phyloP scores from a whole-genome alignment of 2,329 filamentous ascomycete genomes.

The Epichloe coenophiala region DNA sequence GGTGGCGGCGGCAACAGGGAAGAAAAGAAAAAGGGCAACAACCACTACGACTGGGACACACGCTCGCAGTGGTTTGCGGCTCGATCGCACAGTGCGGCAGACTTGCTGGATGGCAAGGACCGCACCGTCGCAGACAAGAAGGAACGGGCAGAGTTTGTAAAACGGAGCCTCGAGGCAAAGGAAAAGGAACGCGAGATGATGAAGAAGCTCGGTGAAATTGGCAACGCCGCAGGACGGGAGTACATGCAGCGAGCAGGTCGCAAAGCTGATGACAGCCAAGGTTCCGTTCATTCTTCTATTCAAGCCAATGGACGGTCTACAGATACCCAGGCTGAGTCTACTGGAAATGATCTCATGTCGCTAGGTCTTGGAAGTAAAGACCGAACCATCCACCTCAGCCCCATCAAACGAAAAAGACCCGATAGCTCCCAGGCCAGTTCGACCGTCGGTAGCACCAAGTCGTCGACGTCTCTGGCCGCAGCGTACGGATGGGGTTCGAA shows the following conservation, averaged over 20 bases:
- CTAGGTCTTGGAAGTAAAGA: slow-evolving; percentile 21
- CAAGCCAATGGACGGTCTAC: slow-evolving; percentile 2
- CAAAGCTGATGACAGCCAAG: slow-evolving; percentile 6
- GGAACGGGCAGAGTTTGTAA: slow-evolving; percentile 52
- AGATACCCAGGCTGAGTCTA: slow-evolving; percentile 14
- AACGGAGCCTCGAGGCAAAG: slow-evolving; percentile 48
- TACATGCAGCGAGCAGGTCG: slow-evolving; percentile 44
- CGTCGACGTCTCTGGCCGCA: slow-evolving; percentile 3
- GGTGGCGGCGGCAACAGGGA: slow-evolving; percentile 6
- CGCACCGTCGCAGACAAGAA: slow-evolving; percentile 41
- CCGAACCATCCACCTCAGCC: slow-evolving; percentile 40
- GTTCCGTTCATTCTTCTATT: background rate
- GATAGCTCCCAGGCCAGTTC: slow-evolving; percentile 29
- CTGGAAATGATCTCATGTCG: slow-evolving; percentile 28
- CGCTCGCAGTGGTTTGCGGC: slow-evolving; percentile 43
- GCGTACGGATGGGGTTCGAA: slow-evolving; percentile 44
- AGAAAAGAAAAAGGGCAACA: slow-evolving; percentile 11
- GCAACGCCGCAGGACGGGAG: slow-evolving; percentile 53
- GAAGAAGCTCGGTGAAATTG: slow-evolving; percentile 49
- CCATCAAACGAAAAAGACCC: slow-evolving; percentile 48
- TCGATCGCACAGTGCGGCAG: slow-evolving; percentile 39
- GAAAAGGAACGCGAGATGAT: slow-evolving; percentile 64
- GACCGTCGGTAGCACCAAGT: slow-evolving; percentile 12
- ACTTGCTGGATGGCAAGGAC: slow-evolving; percentile 52
- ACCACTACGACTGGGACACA: slow-evolving; percentile 44